Percentiles rank a stretch among this genome's conserved stretches.
phyloP scores from a whole-genome alignment of 441 rosid genomes.

The Metrosideros polymorpha region DNA sequence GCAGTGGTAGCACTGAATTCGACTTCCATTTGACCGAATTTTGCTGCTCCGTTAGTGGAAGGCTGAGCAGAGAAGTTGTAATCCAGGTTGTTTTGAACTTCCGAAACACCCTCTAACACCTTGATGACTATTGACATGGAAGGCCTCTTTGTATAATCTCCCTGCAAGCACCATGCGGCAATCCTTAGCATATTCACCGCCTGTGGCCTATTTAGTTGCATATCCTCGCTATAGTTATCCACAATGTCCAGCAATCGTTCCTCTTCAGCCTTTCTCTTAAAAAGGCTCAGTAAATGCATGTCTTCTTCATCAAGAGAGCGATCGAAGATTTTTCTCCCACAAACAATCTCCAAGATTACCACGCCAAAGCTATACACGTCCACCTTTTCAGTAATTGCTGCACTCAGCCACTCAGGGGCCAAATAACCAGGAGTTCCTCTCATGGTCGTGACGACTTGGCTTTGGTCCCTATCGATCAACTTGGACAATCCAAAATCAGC shows the following conservation, averaged over 20 bases:
- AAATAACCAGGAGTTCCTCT: neutral
- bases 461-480: neutral
- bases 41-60: neutral
- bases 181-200: neutral
- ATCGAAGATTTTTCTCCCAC: neutral
- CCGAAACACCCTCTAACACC: neutral
- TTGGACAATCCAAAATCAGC: neutral
- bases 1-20: too few relatives aligned
- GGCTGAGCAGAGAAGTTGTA: neutral
- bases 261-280: neutral
- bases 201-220: neutral
- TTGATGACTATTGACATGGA: neutral
- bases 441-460: neutral
- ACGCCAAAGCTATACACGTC: neutral
- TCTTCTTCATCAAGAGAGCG: neutral
- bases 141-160: neutral
- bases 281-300: neutral
- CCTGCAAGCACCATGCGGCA: neutral
- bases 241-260: neutral
- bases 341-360: neutral
- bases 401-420: neutral
- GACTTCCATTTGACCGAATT: accelerated
- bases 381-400: neutral
- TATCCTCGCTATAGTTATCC: neutral
- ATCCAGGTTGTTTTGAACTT: neutral